Conservation (phyloP, 495 filamentous ascomycete genomes). For the Penicillium fimorum region DNA sequence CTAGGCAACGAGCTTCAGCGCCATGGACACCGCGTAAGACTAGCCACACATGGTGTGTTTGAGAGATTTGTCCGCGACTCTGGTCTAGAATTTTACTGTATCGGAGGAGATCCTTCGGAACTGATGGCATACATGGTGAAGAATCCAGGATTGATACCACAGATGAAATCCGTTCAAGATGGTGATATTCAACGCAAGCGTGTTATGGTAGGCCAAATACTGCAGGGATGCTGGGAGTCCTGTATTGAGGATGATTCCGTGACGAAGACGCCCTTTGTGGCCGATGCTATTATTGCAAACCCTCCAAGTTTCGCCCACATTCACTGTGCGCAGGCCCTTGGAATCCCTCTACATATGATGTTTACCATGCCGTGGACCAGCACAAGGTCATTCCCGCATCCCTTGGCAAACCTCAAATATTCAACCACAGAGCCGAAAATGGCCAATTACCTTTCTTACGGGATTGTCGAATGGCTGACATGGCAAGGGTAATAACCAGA, state of each 20-base stretch:
- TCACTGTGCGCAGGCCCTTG: conserved; percentile 56
- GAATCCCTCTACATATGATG: conserved; percentile 60
- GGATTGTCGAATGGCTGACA: conserved; percentile 57
- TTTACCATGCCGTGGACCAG: conserved; percentile 58
- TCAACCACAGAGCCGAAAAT: conserved; percentile 38
- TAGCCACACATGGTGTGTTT: conserved; percentile 61
- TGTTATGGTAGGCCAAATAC: conserved; percentile 49
- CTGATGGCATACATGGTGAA: conserved; percentile 60
- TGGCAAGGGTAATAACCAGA: conserved; percentile 52
- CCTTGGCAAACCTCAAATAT: conserved; percentile 50
- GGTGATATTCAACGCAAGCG: conserved; percentile 43
- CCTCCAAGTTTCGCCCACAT: conserved; percentile 61
- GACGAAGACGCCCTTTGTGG: conserved; percentile 57
- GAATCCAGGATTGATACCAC: conserved; percentile 48
- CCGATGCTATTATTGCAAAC: conserved; percentile 63
- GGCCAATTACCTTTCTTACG: conserved; percentile 56
- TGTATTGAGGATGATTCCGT: conserved; percentile 49
- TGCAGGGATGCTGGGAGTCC: conserved; percentile 59
- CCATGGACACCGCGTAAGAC: conserved; percentile 50
- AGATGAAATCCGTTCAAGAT: conserved; percentile 35
- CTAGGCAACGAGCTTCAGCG: conserved; percentile 45
- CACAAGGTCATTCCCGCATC: conserved; percentile 54
- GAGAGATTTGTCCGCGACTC: conserved; percentile 53
- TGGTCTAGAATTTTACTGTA: conserved; percentile 57
- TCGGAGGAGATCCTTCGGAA: conserved; percentile 58